Base-by-base conservation (phyloP, 345 rosid species). In the Salix viminalis region DNA sequence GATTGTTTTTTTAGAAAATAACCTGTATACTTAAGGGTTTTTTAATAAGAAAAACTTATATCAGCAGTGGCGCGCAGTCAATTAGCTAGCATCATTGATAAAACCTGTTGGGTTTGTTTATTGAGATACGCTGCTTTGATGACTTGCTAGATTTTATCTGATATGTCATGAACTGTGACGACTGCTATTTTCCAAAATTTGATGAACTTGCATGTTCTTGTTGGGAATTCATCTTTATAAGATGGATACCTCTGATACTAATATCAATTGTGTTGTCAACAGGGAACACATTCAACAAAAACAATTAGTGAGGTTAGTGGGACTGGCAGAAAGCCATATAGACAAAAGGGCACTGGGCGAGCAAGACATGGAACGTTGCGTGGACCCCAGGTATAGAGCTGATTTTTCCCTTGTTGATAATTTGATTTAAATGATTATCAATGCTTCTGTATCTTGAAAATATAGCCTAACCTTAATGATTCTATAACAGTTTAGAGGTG, bases 211-310 rank as follows among this genome's bases (percentile, higher is more conserved):
- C n/a, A 23, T 19, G 24, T 26, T 23, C 13, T n/a, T 37, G 14
- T 30, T 18, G 41, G 48, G 50, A 15, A 15, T 65, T 82, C 37
- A 36, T 64, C 28, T 50, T 21, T 50, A 26, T 42, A 42, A 34
- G 54, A 44, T 58, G 16, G 34, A 69, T 5, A 23, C 66, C 21
- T 54, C 52, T 65, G 23, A 50, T 32, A 2, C 61, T 67, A 16
- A 39, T 70, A 44, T 36, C 58, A 62, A 72, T 77, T 62, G 41
- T 44, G 54, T 71, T 72, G 62, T 80, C 32, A 28, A 71, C 85
- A 94, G 97, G 97, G 97, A 77, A 90, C 98, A 23, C 98, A 96
- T 86, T 96, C 97, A 65, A 92, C 98, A 70, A 94, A 94, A 92
- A 91, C 97, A 56, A 74, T 94, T 66, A 90, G 97, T 79, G 98